Conservation (phyloP, 208 protist genomes). For the Plasmodiophora brassicae region DNA sequence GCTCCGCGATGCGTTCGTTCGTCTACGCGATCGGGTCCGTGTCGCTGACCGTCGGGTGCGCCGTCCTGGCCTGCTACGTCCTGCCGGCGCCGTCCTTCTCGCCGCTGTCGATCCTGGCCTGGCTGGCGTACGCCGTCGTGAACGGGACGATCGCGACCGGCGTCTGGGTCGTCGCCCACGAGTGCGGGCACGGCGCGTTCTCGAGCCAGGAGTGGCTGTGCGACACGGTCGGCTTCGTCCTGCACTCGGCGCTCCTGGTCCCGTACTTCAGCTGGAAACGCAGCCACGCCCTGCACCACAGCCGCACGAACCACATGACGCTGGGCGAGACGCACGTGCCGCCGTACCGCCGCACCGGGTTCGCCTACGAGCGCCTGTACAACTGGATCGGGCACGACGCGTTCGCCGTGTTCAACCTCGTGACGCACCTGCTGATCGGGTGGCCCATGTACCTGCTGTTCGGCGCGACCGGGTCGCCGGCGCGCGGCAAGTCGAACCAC, state of each 20-base stretch:
- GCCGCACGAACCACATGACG: conserved; percentile 33
- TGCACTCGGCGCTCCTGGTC: conserved; percentile 31
- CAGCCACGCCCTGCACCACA: conserved; percentile 33
- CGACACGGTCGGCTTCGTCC: conserved; percentile 31
- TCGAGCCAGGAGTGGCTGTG: background rate
- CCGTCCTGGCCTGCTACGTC: too few relatives aligned
- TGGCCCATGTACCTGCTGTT: conserved; percentile 35
- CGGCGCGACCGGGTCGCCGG: background rate
- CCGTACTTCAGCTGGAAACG: conserved; percentile 39
- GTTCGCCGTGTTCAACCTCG: conserved; percentile 32
- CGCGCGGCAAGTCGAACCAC: background rate
- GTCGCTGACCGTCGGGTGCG: too few relatives aligned
- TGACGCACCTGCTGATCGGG: conserved; percentile 35
- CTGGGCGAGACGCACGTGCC: conserved; percentile 40
- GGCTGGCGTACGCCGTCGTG: too few relatives aligned
- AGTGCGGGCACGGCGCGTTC: conserved; percentile 41
- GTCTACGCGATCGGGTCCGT: too few relatives aligned
- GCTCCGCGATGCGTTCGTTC: too few relatives aligned
- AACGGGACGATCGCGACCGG: too few relatives aligned
- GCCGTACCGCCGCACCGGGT: background rate
- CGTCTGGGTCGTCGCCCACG: too few relatives aligned
- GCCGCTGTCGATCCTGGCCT: too few relatives aligned
- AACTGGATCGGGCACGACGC: conserved; percentile 10
- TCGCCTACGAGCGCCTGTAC: too few relatives aligned
- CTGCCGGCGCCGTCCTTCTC: too few relatives aligned